These are phyloP conservation scores for Suhomyces emberorum DNA, from an alignment of 805 yeast species.

Conservation along the genomic window DNA sequence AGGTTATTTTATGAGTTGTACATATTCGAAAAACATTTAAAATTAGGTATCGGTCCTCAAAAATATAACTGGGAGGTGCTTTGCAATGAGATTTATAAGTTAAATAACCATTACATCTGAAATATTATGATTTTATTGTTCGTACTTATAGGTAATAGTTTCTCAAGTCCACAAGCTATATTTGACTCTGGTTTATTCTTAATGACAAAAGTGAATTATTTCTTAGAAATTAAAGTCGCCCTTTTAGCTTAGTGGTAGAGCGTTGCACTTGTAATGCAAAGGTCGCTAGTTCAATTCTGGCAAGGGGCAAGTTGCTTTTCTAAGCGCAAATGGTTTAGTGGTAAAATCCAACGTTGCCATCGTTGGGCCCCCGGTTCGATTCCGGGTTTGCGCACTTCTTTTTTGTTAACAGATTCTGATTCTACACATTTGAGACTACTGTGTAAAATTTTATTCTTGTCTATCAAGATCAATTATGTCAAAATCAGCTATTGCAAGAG, in stretches of 20 bases:
- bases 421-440: no score
- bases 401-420: no score
- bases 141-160: no score
- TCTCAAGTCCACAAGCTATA: no score
- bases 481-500: constrained; percentile 42
- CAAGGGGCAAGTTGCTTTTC: constrained; percentile 24
- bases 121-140: no score
- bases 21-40: constrained; percentile 24
- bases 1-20: constrained; percentile 37
- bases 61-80: constrained; percentile 27
- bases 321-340: constrained; percentile 6
- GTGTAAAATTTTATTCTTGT: not conserved
- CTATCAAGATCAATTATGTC: constrained; percentile 31
- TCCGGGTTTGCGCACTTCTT: constrained; percentile 5
- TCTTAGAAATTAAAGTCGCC: constrained; percentile 61
- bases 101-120: constrained; percentile 25
- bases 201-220: no score
- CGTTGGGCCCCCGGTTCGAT: constrained; percentile 7
- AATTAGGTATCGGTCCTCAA: constrained; percentile 7
- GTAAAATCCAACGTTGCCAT: constrained; percentile 6
- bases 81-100: constrained; percentile 27
- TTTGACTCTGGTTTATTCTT: no score
- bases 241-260: constrained; percentile 99
- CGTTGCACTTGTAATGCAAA: constrained; percentile 99
- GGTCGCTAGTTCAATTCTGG: constrained; percentile 33